These are phyloP conservation scores for Paramarasmius palmivorus DNA, from an alignment of 1,284 basidiomycete genomes.

Conservation along the genomic window DNA sequence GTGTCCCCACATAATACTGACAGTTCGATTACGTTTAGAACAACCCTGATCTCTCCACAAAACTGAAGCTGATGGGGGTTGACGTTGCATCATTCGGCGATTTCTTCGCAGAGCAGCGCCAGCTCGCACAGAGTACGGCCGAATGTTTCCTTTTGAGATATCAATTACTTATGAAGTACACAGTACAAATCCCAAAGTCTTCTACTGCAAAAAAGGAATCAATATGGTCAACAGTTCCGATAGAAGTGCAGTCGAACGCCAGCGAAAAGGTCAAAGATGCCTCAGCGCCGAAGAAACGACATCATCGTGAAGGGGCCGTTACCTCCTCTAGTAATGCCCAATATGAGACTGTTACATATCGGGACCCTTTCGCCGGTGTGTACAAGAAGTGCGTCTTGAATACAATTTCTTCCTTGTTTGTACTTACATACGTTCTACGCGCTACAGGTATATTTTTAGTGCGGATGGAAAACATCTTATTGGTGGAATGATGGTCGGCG, in stretches of 20 bases:
- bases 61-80: slow-evolving; percentile 60
- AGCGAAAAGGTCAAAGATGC: neutral
- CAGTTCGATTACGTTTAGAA: neutral
- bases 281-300: slow-evolving; percentile 2
- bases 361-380: slow-evolving; percentile 62
- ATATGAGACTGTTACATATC: slow-evolving; percentile 3
- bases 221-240: neutral
- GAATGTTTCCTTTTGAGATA: slow-evolving; percentile 7
- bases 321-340: neutral
- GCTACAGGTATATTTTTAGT: slow-evolving; percentile 72
- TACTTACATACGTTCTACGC: neutral
- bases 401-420: neutral
- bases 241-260: neutral
- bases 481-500: slow-evolving; percentile 83
- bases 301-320: slow-evolving; percentile 1
- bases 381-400: slow-evolving; percentile 66
- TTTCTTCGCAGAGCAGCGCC: slow-evolving; percentile 66
- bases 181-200: neutral
- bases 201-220: neutral
- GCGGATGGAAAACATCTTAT: slow-evolving; percentile 73
- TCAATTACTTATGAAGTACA: slow-evolving; percentile 16
- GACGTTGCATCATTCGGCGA: slow-evolving; percentile 80
- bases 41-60: slow-evolving; percentile 1
- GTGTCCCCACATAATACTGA: neutral
- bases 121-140: slow-evolving; percentile 17